Evolutionary conservation across 1,284 basidiomycete genomes (phyloP), one percentile per base, ranked within the genome.

Genomic region (Puccinia horiana): DNA sequence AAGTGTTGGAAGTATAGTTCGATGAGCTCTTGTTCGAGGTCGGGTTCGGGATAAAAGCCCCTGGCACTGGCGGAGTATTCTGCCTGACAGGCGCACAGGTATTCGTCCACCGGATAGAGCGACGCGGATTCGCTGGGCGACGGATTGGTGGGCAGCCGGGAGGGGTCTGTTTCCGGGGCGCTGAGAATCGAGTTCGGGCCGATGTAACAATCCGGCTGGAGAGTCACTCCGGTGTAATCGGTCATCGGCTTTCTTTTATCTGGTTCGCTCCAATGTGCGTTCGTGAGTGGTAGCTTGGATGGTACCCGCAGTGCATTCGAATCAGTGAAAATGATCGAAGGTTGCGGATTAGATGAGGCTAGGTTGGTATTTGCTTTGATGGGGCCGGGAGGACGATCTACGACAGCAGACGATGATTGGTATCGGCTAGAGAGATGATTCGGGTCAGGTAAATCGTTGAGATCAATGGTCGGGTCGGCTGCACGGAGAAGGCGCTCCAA

Each of bases 1-100:
- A 91, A 86, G 72, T 90, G 86, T 0, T 84, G 84, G 85, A 95
- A 96, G 85, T 92, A 95, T 9, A 91, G 88, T 32, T 92, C 90
- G 83, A 94, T 88, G 40, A 96, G 90, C 0, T 85, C 85, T 0
- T 85, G 84, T 18, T 92, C 89, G 11, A 96, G 88, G 81, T 93
- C 91, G 42, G 76, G 76, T 23, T 77, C 58, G 29, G 76, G 76
- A 67, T 77, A 77, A 29, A 42, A 52, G 40, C 61, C 42, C 11
- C 47, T n/a, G 26, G 40, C 23, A 32, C 35, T 61, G 11, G 56
- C 54, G 29, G 29, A 20, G 20, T 18, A 37, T n/a, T 76, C 49
- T 9, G 29, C 32, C 18, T 29, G 49, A 29, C 49, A 26, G 49
- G 29, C n/a, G 2, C 47, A 40, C 12, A 74, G 40, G 49, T 29